Evolutionary conservation across 306 rosid species (phyloP), one percentile per base, ranked within the genome.

Genomic region (Cucurbita moschata): DNA sequence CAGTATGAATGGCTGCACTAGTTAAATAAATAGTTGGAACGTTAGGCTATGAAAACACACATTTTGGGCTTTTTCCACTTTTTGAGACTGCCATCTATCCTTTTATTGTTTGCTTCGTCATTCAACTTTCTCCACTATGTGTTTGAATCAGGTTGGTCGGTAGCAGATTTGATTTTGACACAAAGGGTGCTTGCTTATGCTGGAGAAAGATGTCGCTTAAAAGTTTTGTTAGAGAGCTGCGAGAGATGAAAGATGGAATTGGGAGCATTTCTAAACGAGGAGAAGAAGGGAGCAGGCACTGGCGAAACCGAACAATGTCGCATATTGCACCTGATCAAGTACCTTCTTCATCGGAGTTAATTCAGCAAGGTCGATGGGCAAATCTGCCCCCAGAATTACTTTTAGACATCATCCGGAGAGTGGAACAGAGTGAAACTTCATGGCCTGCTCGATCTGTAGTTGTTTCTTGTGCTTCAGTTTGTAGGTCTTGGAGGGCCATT

Each of bases 391-490:
- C 83, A 10, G 96, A 90, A 44, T 79, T 92, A 83, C 96, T 92
- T 44, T 75, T 84, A 80, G 96, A 92, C 79, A 90, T 92, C 71
- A 79, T 92, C 51, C 80, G 77, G 76, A 87, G 98, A 80, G 86
- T 92, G 8, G 98, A 90, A 83, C 96, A 85, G 74, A 88, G 88
- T 72, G 96, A 92, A 77, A 76, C 87, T 18, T 53, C 83, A 39
- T 92, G 98, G 98, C 96, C 96, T 75, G 88, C 84, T 38, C 90
- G 98, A 11, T 81, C 82, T 3, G 86, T 76, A 0, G 84, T 92
- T 30, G 83, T 88, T 10, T 79, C 11, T 53, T 92, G 98, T 79
- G 96, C 90, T 78, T 90, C 96, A 0, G 98, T 92, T 67, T 90
- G 98, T 75, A 88, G 82, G 81, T 85, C 96, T 0, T 90, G 98